A percentile compares a stretch with the other conserved stretches of the same genome.
phyloP scores from a whole-genome alignment of 2,329 filamentous ascomycete species.

The Colletotrichum chlorophyti region DNA sequence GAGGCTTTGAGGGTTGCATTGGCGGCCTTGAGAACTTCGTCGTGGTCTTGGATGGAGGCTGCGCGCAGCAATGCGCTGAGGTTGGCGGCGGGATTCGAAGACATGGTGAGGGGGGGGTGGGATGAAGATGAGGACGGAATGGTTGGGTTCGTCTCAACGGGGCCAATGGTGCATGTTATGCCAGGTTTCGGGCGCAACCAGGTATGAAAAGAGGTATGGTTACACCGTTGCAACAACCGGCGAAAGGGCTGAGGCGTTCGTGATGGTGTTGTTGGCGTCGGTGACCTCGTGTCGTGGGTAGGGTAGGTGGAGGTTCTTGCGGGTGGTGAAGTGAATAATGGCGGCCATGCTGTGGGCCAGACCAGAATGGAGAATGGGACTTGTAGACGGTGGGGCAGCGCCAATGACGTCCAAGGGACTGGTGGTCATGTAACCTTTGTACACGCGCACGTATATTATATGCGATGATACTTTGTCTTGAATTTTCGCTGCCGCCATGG shows the following conservation, averaged over 20 bases:
- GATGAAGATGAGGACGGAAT: not conserved
- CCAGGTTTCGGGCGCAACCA: not conserved
- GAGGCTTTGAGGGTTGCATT: slow-evolving; percentile 68
- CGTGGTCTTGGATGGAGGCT: slow-evolving; percentile 71
- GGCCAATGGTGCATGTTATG: slow-evolving; percentile 7
- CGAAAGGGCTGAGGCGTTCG: not conserved
- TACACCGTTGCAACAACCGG: not conserved
- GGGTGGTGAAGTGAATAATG: too few relatives aligned
- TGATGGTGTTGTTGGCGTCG: not conserved
- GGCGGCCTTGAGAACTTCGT: slow-evolving; percentile 72
- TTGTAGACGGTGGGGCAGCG: slow-evolving; percentile 18
- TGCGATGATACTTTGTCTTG: not conserved
- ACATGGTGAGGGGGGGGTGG: slow-evolving; percentile 36
- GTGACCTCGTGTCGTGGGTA: not conserved
- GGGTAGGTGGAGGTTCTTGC: not conserved
- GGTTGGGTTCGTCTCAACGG: not conserved
- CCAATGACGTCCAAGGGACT: slow-evolving; percentile 7
- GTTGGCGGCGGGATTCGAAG: slow-evolving; percentile 53
- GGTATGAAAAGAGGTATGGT: not conserved
- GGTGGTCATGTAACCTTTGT: not conserved
- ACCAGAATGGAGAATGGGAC: not conserved
- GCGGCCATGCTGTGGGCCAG: slow-evolving; percentile 6
- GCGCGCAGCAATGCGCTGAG: slow-evolving; percentile 62
- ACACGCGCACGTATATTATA: not conserved
- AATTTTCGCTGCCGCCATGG: too few relatives aligned